Base-by-base conservation (phyloP, 2,329 filamentous ascomycete genomes). In the Pseudogymnoascus sp. region DNA sequence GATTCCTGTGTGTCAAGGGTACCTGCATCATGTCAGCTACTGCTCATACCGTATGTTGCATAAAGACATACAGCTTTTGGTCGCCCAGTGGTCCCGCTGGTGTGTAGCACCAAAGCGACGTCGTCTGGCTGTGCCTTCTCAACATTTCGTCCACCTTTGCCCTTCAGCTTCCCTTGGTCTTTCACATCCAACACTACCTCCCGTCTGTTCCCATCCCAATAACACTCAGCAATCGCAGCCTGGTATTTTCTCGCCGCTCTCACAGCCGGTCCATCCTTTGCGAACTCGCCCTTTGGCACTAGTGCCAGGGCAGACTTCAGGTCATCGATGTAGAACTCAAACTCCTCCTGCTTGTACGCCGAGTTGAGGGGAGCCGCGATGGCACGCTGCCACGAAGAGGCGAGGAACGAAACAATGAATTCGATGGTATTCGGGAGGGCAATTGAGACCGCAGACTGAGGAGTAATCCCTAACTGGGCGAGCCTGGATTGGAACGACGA, bases 321-420 rank as follows among this genome's bases (percentile, higher is more conserved):
- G 73, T 96, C 91, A 67, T 92, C 88, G 71, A 96, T 93, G 76
- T 94, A 95, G 76, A 95, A 95, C 74, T 94, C 91, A 73, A 93
- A 94, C 75, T 95, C 91, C 63, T 87, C 87, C 76, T 94, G 90
- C 78, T 92, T 95, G 79, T 95, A 95, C 50, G 87, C 88, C 42
- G 91, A 86, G 75, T 96, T 95, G 67, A 96, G 79, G n/a, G 91
- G 91, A 2, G 91, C 91, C 6, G 91, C 91, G 69, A 94, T 88
- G 31, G 81, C 89, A 70, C 91, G 84, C 78, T 94, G 91, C 85
- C 88, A 91, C n/a, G 90, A 85, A 16, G 86, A 83, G n/a, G 90
- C 91, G 50, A 95, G 82, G 76, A 95, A 96, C 1, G 90, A 86
- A 63, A 94, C 86, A 72, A 95, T 89, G 77, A 95, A 94, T 75